A percentile compares a stretch with the other conserved stretches of the same genome.
phyloP scores from a whole-genome alignment of 176 grass and related monocot genomes.

The Secale cereale region DNA sequence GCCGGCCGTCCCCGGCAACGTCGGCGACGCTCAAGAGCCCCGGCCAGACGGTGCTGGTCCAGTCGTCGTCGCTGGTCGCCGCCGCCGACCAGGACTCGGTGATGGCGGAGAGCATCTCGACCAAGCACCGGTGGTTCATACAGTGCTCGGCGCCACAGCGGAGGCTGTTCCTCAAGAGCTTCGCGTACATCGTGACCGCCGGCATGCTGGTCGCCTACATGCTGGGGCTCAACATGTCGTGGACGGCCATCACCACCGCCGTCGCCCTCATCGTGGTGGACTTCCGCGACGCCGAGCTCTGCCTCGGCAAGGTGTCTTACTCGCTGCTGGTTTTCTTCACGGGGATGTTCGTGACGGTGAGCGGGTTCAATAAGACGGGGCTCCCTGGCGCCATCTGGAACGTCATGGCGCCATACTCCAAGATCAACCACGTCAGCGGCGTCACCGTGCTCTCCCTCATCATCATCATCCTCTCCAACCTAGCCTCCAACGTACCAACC shows the following conservation, averaged over 20 bases:
- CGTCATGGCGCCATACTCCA: slow-evolving; percentile 79
- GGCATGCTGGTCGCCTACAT: slow-evolving; percentile 82
- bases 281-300: slow-evolving; percentile 76
- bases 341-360: slow-evolving; percentile 97
- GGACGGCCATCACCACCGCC: slow-evolving; percentile 86
- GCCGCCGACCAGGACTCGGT: slow-evolving; percentile 11
- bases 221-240: slow-evolving; percentile 94
- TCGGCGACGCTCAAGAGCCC: slow-evolving; percentile 40
- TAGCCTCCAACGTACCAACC: slow-evolving; percentile 97
- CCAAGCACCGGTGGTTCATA: slow-evolving; percentile 44
- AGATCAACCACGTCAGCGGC: slow-evolving; percentile 64
- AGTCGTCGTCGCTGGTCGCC: not conserved
- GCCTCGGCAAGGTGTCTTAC: slow-evolving; percentile 94
- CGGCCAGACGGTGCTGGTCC: not conserved
- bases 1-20: slow-evolving; percentile 36
- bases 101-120: slow-evolving; percentile 56
- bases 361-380: slow-evolving; percentile 91
- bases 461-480: slow-evolving; percentile 85
- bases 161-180: slow-evolving; percentile 59
- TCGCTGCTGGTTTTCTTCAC: slow-evolving; percentile 94
- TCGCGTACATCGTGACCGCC: slow-evolving; percentile 76
- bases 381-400: slow-evolving; percentile 84
- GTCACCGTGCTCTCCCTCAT: slow-evolving; percentile 71
- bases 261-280: slow-evolving; percentile 88
- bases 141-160: slow-evolving; percentile 57